A percentile compares a stretch with the other conserved stretches of the same genome.
These are phyloP conservation scores for Pestalotiopsis sp. DNA, from an alignment of 2,329 filamentous ascomycete genomes.

Conservation along the genomic window DNA sequence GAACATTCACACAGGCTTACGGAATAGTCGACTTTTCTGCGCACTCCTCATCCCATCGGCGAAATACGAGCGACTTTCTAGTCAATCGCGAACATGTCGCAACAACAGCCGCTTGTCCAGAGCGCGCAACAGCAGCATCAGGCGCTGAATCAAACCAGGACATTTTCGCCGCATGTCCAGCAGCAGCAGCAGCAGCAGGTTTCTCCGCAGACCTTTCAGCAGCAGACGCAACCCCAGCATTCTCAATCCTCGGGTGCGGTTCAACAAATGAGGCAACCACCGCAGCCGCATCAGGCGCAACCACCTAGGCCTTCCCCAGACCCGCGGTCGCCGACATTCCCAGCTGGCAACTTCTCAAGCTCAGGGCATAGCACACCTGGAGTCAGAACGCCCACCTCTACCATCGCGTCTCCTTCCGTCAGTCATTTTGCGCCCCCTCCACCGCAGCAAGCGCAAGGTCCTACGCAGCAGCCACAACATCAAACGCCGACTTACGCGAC, in stretches of 20 bases:
- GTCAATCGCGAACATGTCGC: conserved; percentile 26
- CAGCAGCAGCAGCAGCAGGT: conserved; percentile 4
- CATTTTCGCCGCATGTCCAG: neutral
- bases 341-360: conserved; percentile 2
- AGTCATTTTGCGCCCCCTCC: neutral
- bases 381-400: neutral
- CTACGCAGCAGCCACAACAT: neutral
- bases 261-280: conserved; percentile 9
- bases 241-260: neutral
- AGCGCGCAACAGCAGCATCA: conserved; percentile 30
- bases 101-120: conserved; percentile 30
- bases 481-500: neutral
- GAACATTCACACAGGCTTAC: too few species aligned
- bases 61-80: neutral
- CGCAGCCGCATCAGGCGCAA: neutral
- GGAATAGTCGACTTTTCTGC: neutral
- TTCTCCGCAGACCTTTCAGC: neutral
- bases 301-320: neutral
- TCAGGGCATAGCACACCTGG: neutral
- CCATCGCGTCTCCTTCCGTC: neutral
- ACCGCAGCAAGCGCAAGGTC: neutral
- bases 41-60: neutral
- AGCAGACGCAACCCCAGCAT: neutral
- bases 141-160: neutral
- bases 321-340: neutral